A percentile compares a stretch with the other conserved stretches of the same genome.
These are phyloP conservation scores for Platanthera zijinensis DNA, from an alignment of 106 monocot genomes.

Conservation along the genomic window DNA sequence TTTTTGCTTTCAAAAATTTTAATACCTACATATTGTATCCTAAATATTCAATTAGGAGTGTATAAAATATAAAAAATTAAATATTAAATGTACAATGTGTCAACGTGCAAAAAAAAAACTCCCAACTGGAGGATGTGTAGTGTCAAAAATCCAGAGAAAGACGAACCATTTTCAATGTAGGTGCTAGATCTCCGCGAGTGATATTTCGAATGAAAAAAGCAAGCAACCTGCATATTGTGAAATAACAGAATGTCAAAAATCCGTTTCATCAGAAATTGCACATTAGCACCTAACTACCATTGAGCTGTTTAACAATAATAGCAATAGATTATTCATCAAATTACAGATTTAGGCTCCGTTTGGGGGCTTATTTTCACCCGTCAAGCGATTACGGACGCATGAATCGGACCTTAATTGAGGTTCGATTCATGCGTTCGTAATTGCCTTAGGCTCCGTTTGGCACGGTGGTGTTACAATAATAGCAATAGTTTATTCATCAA, in stretches of 20 bases:
- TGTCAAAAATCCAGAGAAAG: neutral
- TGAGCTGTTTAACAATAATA: neutral
- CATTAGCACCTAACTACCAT: neutral
- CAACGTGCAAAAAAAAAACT: too few relatives aligned
- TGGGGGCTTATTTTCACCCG: too few relatives aligned
- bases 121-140: too few relatives aligned
- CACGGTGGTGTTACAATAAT: neutral
- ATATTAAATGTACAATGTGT: too few relatives aligned
- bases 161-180: conserved; percentile 61
- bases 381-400: too few relatives aligned
- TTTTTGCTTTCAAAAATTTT: too few relatives aligned
- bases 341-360: neutral
- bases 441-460: too few relatives aligned
- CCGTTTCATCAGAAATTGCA: neutral
- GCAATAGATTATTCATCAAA: neutral
- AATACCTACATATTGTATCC: too few relatives aligned
- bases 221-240: conserved; percentile 52
- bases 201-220: conserved; percentile 71
- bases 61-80: too few relatives aligned
- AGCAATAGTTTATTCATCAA: neutral
- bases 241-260: neutral
- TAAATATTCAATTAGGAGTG: too few relatives aligned
- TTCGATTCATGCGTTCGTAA: too few relatives aligned
- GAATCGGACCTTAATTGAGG: too few relatives aligned
- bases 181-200: conserved; percentile 57